phyloP scores from a whole-genome alignment of 352 stramenopile species.

The Thraustochytrium striatum region DNA sequence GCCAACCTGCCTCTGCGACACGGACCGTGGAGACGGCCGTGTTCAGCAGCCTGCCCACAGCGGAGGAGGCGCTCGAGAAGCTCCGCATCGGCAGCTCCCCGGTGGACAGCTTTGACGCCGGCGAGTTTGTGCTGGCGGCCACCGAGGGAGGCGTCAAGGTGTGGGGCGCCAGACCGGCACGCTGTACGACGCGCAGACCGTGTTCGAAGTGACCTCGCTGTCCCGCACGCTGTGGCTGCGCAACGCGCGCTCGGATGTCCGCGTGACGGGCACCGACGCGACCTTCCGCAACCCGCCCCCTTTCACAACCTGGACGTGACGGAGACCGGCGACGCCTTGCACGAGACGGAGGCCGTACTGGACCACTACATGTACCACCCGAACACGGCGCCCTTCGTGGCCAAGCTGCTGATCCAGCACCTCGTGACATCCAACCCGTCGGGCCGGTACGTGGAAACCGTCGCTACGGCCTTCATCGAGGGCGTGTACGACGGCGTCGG shows the following conservation, averaged over 20 bases:
- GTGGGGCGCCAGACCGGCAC: not conserved
- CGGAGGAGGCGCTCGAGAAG: not conserved
- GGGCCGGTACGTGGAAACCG: slow-evolving; percentile 57
- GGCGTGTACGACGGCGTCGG: slow-evolving; percentile 59
- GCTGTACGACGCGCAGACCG: slow-evolving; percentile 8
- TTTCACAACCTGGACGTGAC: slow-evolving; percentile 57
- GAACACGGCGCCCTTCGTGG: slow-evolving; percentile 65
- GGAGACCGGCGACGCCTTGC: slow-evolving; percentile 53
- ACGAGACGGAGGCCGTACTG: slow-evolving; percentile 63
- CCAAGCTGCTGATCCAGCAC: slow-evolving; percentile 60
- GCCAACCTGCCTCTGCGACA: not conserved
- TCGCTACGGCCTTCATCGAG: slow-evolving; percentile 57
- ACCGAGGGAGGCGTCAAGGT: not conserved
- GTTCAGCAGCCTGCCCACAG: not conserved
- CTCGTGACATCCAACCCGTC: slow-evolving; percentile 61
- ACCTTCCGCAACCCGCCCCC: slow-evolving; percentile 61
- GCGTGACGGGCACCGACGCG: slow-evolving; percentile 48
- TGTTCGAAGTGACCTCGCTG: slow-evolving; percentile 10
- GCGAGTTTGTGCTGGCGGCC: not conserved
- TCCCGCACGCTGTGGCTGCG: slow-evolving; percentile 27
- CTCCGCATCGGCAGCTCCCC: not conserved
- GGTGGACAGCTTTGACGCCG: not conserved
- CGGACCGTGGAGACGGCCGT: not conserved
- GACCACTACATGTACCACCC: slow-evolving; percentile 59
- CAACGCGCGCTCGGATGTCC: slow-evolving; percentile 56